phyloP scores from a whole-genome alignment of 2,329 filamentous ascomycete genomes.

The Clonostachys rosea region DNA sequence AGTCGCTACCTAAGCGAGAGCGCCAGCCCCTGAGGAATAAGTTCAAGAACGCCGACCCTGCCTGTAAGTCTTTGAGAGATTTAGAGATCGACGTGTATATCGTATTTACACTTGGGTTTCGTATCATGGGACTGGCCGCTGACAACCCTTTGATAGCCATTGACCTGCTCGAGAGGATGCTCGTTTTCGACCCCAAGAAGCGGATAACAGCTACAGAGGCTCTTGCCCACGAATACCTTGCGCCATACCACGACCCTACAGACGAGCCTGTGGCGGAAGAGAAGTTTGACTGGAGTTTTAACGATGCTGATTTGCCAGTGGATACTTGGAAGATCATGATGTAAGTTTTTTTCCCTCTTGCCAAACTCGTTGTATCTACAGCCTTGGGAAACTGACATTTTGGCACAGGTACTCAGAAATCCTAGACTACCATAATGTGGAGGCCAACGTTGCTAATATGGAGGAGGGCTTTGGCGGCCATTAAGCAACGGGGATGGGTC shows the following conservation, averaged over 20 bases:
- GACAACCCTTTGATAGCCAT: conserved; percentile 55
- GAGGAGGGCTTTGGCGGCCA: conserved; percentile 30
- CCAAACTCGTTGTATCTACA: too few relatives aligned
- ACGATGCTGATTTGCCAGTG: conserved; percentile 93
- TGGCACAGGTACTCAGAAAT: conserved; percentile 91
- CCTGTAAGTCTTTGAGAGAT: conserved; percentile 49
- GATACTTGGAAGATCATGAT: conserved; percentile 99
- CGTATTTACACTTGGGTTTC: background rate
- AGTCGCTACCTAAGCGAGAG: conserved; percentile 92
- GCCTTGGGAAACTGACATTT: background rate
- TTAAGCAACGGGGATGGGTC: conserved; percentile 9
- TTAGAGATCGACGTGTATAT: too few relatives aligned
- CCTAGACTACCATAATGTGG: conserved; percentile 95
- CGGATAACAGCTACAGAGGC: conserved; percentile 83
- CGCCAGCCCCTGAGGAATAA: conserved; percentile 81
- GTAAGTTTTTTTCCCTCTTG: conserved; percentile 45
- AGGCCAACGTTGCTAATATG: conserved; percentile 37
- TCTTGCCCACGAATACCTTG: conserved; percentile 86
- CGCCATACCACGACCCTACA: conserved; percentile 94
- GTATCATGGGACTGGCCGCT: background rate
- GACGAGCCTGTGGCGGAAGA: conserved; percentile 94
- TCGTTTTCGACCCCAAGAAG: conserved; percentile 98
- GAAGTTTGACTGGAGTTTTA: conserved; percentile 99
- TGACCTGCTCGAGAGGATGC: conserved; percentile 91
- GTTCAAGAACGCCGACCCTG: conserved; percentile 90